Evolutionary conservation across 768 basidiomycete genomes (phyloP).

Genomic region (Cytidiella melzeri): DNA sequence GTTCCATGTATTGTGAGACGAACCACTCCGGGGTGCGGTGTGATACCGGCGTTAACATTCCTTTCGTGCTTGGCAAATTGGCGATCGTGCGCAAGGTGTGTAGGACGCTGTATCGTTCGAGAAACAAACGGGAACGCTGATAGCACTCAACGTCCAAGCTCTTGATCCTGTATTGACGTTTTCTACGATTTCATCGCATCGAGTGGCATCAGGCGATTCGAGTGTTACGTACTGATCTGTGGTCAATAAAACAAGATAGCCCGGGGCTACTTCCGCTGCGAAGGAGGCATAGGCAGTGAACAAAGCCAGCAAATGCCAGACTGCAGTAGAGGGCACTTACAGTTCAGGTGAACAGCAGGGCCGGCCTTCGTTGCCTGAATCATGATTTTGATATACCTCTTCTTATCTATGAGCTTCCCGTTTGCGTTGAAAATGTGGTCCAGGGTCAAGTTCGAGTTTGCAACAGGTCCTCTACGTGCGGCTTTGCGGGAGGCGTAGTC

Average conservation of each 20-base stretch:
- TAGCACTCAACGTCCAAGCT: neutral
- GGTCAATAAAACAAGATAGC: neutral
- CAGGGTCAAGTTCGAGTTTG: neutral
- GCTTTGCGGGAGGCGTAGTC: constrained; percentile 22
- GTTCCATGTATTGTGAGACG: neutral
- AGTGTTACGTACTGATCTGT: neutral
- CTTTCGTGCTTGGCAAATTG: neutral
- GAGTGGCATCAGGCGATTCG: too few species aligned
- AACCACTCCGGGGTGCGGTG: neutral
- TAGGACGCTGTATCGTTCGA: neutral
- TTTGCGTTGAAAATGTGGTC: neutral
- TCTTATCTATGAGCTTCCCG: neutral
- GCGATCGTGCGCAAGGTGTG: neutral
- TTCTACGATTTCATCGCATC: neutral
- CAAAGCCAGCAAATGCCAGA: neutral
- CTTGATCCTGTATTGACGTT: neutral
- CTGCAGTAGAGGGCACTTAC: neutral
- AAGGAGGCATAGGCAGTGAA: neutral
- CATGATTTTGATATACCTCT: neutral
- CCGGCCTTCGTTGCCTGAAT: neutral
- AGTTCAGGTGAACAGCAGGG: neutral
- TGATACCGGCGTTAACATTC: neutral
- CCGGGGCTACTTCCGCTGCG: neutral
- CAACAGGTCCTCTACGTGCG: neutral
- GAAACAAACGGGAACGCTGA: neutral